phyloP scores from a whole-genome alignment of 768 basidiomycete genomes.

The Mrakia frigida region DNA sequence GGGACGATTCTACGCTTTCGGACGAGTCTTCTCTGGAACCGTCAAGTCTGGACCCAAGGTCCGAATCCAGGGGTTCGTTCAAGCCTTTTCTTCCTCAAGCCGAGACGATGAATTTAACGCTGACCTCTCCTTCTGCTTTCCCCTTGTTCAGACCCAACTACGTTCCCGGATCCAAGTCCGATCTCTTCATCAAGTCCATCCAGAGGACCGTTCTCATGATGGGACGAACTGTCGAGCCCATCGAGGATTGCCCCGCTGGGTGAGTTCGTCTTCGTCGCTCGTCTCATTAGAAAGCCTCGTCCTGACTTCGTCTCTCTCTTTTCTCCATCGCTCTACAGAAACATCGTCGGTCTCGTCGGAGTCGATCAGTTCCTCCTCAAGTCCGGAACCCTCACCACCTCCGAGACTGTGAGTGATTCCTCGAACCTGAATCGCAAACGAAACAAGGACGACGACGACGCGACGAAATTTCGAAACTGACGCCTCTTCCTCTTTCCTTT shows the following conservation, averaged over 20 bases:
- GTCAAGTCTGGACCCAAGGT: constrained; percentile 96
- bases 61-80: constrained; percentile 78
- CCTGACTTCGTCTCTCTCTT: not conserved
- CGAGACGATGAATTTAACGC: not conserved
- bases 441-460: not conserved
- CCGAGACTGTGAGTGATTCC: constrained; percentile 59
- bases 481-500: not conserved
- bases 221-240: constrained; percentile 97
- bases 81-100: not conserved
- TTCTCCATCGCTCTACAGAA: constrained; percentile 48
- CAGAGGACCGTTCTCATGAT: constrained; percentile 99
- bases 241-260: constrained; percentile 94
- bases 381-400: constrained; percentile 94
- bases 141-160: constrained; percentile 67
- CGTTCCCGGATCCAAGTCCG: constrained; percentile 96
- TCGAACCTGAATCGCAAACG: not conserved
- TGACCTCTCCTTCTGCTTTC: not conserved
- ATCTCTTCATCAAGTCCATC: constrained; percentile 94
- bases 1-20: constrained; percentile 99
- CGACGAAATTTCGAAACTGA: not conserved
- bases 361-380: constrained; percentile 99
- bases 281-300: not conserved
- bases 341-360: constrained; percentile 98
- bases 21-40: constrained; percentile 99
- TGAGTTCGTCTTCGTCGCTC: not conserved